Conservation (phyloP, 1,284 basidiomycete species). For the Trichosporon sp. region DNA sequence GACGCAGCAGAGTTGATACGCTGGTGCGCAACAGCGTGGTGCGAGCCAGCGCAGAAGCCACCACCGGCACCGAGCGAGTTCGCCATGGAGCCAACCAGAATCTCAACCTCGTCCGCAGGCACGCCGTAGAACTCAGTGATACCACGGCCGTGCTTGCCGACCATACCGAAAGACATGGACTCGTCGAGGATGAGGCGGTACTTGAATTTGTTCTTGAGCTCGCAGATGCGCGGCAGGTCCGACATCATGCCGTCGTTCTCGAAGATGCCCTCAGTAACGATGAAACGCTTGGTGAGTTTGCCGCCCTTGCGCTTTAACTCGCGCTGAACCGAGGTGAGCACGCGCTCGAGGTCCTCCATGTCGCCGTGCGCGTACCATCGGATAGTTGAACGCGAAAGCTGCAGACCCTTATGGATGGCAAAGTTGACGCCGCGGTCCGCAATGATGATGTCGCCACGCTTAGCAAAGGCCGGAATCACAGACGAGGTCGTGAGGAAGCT, state of each 20-base stretch:
- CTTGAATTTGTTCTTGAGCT: constrained; percentile 93
- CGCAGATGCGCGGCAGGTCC: constrained; percentile 81
- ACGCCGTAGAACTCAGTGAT: constrained; percentile 92
- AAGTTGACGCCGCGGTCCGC: constrained; percentile 93
- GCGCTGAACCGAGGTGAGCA: constrained; percentile 78
- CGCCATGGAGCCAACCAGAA: constrained; percentile 75
- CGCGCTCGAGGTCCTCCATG: constrained; percentile 83
- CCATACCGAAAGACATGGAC: constrained; percentile 85
- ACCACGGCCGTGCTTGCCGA: constrained; percentile 90
- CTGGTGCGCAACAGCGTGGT: constrained; percentile 84
- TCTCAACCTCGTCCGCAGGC: constrained; percentile 64
- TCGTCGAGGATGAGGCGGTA: constrained; percentile 95
- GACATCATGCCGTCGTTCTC: constrained; percentile 90
- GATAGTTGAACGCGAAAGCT: constrained; percentile 89
- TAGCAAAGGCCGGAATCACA: constrained; percentile 96
- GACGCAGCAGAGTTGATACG: constrained; percentile 96
- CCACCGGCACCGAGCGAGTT: constrained; percentile 81
- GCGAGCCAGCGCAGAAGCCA: constrained; percentile 92
- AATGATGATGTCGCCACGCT: constrained; percentile 97
- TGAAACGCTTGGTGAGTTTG: constrained; percentile 87
- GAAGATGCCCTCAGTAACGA: constrained; percentile 96
- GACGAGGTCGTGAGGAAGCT: constrained; percentile 89
- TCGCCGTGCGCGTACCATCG: constrained; percentile 98
- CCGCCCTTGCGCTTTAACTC: constrained; percentile 80
- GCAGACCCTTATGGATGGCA: constrained; percentile 95